These are phyloP conservation scores for Geotrichum carabidarum DNA, from an alignment of 1,139 yeast species.

Conservation along the genomic window DNA sequence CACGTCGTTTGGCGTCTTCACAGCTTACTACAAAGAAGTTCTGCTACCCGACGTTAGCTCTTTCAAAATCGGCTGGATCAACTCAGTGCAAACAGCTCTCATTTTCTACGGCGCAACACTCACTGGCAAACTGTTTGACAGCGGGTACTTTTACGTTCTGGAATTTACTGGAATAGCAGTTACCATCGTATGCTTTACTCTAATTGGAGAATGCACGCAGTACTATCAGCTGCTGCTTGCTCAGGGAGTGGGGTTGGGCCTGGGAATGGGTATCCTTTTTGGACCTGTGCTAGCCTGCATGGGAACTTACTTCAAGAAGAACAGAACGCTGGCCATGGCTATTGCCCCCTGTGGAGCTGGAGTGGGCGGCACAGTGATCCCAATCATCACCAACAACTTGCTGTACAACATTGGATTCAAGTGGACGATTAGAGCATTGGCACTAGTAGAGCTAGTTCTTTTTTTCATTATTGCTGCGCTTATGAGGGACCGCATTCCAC, in stretches of 20 bases:
- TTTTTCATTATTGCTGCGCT: constrained; percentile 5
- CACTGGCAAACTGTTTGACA: constrained; percentile 38
- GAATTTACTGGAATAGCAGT: constrained; percentile 45
- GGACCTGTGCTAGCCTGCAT: constrained; percentile 18
- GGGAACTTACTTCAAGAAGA: constrained; percentile 40
- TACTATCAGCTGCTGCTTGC: constrained; percentile 51
- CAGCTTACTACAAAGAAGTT: constrained; percentile 49
- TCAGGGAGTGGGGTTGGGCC: constrained; percentile 47
- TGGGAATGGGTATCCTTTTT: constrained; percentile 37
- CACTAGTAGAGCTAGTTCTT: constrained; percentile 14
- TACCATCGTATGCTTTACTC: constrained; percentile 45
- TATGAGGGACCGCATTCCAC: constrained; percentile 15
- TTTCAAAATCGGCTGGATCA: constrained; percentile 31
- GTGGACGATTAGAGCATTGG: constrained; percentile 47
- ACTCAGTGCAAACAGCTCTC: constrained; percentile 30
- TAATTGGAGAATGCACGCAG: constrained; percentile 45
- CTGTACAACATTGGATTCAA: constrained; percentile 42
- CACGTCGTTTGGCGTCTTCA: constrained; percentile 58
- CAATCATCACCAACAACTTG: constrained; percentile 38
- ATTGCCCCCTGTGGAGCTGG: constrained; percentile 55
- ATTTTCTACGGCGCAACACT: constrained; percentile 55
- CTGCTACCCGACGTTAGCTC: constrained; percentile 42
- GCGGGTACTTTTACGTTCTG: constrained; percentile 27
- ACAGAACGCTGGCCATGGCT: constrained; percentile 52
- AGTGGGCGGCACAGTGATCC: constrained; percentile 53